Conservation (phyloP, 1,284 basidiomycete genomes). For the Chondrostereum purpureum region DNA sequence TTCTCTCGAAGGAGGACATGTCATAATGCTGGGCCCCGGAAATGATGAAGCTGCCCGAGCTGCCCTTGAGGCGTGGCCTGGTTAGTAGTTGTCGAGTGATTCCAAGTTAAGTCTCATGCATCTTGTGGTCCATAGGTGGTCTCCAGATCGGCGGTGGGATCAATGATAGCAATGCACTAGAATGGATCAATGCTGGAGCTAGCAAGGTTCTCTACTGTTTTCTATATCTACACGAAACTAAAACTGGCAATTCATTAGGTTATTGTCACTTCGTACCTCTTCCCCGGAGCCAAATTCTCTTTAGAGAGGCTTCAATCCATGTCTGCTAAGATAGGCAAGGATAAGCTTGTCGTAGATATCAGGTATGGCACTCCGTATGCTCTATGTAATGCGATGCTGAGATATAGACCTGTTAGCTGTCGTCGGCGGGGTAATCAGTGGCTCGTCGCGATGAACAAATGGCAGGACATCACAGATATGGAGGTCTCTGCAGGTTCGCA, state of each 20-base stretch:
- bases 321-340: constrained; percentile 69
- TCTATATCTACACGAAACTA: background rate
- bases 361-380: constrained; percentile 46
- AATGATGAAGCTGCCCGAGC: constrained; percentile 86
- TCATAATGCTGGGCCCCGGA: constrained; percentile 91
- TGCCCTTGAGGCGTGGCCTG: constrained; percentile 81
- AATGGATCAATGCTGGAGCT: constrained; percentile 88
- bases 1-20: constrained; percentile 80
- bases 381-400: background rate
- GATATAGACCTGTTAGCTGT: constrained; percentile 57
- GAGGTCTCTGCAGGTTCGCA: constrained; percentile 72
- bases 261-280: constrained; percentile 95
- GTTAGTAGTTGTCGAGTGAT: constrained; percentile 26
- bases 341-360: constrained; percentile 91
- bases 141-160: constrained; percentile 96
- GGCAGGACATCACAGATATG: constrained; percentile 96
- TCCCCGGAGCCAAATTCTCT: constrained; percentile 79
- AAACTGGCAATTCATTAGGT: constrained; percentile 44
- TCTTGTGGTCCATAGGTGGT: constrained; percentile 47
- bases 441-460: constrained; percentile 98
- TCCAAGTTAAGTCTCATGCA: constrained; percentile 5
- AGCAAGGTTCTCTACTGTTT: constrained; percentile 63
- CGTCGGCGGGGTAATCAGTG: constrained; percentile 72
- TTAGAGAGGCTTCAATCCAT: constrained; percentile 65
- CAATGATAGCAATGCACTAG: constrained; percentile 68